Percentiles rank a stretch among this genome's conserved stretches.
These are phyloP conservation scores for Coniosporium tulheliwenetii DNA, from an alignment of 2,329 filamentous ascomycete genomes.

Conservation along the genomic window DNA sequence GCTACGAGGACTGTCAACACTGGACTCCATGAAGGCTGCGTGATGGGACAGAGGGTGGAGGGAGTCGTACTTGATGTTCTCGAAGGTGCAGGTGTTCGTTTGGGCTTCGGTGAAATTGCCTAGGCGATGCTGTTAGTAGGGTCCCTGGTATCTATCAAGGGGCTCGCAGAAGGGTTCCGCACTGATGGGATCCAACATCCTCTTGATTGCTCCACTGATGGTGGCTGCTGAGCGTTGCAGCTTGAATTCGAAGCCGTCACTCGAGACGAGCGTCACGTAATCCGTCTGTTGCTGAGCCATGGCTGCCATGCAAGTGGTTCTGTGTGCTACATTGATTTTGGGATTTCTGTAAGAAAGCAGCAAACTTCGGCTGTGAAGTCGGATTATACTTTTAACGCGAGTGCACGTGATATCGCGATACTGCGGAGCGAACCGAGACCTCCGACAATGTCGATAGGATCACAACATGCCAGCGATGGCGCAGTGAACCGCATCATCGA, in stretches of 20 bases:
- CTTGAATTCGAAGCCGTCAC: conserved; percentile 63
- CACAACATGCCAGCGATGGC: too few relatives aligned
- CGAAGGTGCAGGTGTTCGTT: conserved; percentile 49
- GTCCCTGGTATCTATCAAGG: too few relatives aligned
- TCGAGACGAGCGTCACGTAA: conserved; percentile 63
- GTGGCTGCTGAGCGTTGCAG: conserved; percentile 55
- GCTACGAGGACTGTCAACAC: conserved; percentile 45
- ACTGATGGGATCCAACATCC: conserved; percentile 59
- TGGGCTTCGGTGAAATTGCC: conserved; percentile 50
- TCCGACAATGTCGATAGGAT: too few relatives aligned
- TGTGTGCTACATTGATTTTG: neutral
- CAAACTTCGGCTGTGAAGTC: conserved; percentile 1
- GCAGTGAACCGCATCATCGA: too few relatives aligned
- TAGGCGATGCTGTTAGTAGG: conserved; percentile 13
- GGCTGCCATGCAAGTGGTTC: conserved; percentile 6
- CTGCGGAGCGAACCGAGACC: too few relatives aligned
- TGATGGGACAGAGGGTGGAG: conserved; percentile 1
- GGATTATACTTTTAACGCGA: neutral
- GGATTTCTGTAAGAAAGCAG: neutral
- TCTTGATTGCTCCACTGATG: conserved; percentile 56
- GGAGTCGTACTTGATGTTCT: conserved; percentile 53
- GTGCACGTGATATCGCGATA: too few relatives aligned
- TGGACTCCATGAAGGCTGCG: conserved; percentile 26
- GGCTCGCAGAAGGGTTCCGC: conserved; percentile 11
- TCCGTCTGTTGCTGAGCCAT: conserved; percentile 29